Evolutionary conservation across 179 eudicot genomes (phyloP).

Genomic region (Amaranthus tricolor): DNA sequence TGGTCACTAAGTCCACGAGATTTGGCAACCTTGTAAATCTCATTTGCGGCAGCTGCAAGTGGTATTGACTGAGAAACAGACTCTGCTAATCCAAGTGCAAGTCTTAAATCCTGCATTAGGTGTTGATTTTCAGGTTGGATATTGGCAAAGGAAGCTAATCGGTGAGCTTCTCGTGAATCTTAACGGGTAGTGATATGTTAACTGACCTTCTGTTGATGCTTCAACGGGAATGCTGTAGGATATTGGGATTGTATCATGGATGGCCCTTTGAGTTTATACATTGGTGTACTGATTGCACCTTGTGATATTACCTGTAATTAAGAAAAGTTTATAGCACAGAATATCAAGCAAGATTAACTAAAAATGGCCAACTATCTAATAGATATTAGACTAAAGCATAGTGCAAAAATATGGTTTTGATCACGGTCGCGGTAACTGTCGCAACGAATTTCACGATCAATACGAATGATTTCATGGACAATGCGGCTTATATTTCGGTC

Average conservation of each 20-base stretch:
- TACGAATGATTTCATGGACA: too few relatives aligned
- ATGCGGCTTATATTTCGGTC: too few relatives aligned
- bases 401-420: too few relatives aligned
- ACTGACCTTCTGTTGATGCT: constrained; percentile 94
- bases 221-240: constrained; percentile 92
- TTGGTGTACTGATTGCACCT: constrained; percentile 96
- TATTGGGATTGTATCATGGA: constrained; percentile 81
- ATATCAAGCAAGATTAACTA: not conserved
- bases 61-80: constrained; percentile 87
- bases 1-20: constrained; percentile 73
- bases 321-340: not conserved
- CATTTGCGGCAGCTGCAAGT: constrained; percentile 91
- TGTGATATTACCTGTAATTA: constrained; percentile 75
- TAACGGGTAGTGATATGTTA: not conserved
- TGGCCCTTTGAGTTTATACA: constrained; percentile 89
- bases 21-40: constrained; percentile 83
- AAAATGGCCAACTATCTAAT: too few relatives aligned
- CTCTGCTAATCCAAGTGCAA: constrained; percentile 90
- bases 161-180: not conserved
- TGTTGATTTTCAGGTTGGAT: not conserved
- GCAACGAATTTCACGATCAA: too few relatives aligned
- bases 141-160: not conserved
- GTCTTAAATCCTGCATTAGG: constrained; percentile 70
- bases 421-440: too few relatives aligned
- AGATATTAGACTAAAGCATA: too few relatives aligned